phyloP scores from a whole-genome alignment of 1,284 basidiomycete genomes.

The Taiwanofungus camphoratus region DNA sequence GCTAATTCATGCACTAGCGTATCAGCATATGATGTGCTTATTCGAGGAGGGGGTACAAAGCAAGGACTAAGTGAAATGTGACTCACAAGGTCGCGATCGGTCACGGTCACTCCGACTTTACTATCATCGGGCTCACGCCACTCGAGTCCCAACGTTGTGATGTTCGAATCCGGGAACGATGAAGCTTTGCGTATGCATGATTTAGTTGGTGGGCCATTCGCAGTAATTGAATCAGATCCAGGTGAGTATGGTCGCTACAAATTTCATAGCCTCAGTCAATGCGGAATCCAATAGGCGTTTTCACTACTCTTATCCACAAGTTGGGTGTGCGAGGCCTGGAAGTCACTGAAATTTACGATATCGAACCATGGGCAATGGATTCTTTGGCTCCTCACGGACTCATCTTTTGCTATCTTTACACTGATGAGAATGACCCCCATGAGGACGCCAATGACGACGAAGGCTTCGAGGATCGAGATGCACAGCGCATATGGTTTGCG shows the following conservation, averaged over 20 bases:
- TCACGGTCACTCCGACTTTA: too few relatives aligned
- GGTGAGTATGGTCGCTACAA: constrained; percentile 25
- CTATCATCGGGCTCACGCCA: too few relatives aligned
- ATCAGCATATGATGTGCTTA: too few relatives aligned
- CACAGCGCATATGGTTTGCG: constrained; percentile 56
- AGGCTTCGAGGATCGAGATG: constrained; percentile 47
- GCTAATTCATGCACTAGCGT: too few relatives aligned
- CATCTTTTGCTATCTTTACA: constrained; percentile 57
- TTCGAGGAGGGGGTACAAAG: too few relatives aligned
- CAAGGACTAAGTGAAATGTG: too few relatives aligned
- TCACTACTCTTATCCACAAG: constrained; percentile 47
- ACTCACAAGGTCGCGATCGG: too few relatives aligned
- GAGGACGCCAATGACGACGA: constrained; percentile 33
- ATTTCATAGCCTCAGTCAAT: background rate
- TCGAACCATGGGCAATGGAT: constrained; percentile 55
- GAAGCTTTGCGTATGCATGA: constrained; percentile 22
- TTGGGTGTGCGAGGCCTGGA: constrained; percentile 48
- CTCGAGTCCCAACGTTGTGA: too few relatives aligned
- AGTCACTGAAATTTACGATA: constrained; percentile 53
- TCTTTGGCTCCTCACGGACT: constrained; percentile 47
- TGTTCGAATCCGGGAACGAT: background rate
- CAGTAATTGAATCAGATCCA: constrained; percentile 60
- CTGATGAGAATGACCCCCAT: constrained; percentile 37
- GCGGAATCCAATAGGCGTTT: constrained; percentile 39
- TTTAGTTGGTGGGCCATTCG: constrained; percentile 51